A percentile compares a stretch with the other conserved stretches of the same genome.
These are phyloP conservation scores for Irpex lacteus DNA, from an alignment of 1,284 basidiomycete species.

Conservation along the genomic window DNA sequence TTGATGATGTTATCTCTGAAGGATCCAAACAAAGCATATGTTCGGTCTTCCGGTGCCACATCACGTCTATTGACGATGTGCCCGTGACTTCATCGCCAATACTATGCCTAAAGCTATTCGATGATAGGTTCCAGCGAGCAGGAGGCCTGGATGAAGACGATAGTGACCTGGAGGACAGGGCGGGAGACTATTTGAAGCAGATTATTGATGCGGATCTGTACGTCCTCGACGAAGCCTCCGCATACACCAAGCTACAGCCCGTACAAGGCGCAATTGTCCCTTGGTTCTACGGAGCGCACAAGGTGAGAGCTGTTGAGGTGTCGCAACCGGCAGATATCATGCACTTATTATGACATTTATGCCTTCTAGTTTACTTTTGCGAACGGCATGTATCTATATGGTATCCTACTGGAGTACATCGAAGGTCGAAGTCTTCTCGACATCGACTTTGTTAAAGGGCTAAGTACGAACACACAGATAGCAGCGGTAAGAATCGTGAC, in stretches of 20 bases:
- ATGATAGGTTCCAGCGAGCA: constrained; percentile 5
- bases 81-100: background rate
- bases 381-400: background rate
- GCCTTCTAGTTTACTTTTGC: constrained; percentile 1
- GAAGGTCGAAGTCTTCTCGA: background rate
- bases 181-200: background rate
- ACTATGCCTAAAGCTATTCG: constrained; percentile 7
- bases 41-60: constrained; percentile 3
- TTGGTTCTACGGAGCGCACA: constrained; percentile 8
- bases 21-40: constrained; percentile 2
- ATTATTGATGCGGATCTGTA: background rate
- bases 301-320: background rate
- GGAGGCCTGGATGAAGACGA: background rate
- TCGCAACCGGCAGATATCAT: background rate
- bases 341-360: background rate
- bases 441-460: background rate
- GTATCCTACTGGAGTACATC: constrained; percentile 5
- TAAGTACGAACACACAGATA: background rate
- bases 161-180: background rate
- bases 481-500: background rate
- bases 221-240: constrained; percentile 1
- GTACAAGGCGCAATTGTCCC: constrained; percentile 7
- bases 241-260: constrained; percentile 4
- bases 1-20: constrained; percentile 3
- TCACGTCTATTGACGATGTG: constrained; percentile 1